These are phyloP conservation scores for Aethionema arabicum DNA, from an alignment of 345 rosid species.

Conservation along the genomic window DNA sequence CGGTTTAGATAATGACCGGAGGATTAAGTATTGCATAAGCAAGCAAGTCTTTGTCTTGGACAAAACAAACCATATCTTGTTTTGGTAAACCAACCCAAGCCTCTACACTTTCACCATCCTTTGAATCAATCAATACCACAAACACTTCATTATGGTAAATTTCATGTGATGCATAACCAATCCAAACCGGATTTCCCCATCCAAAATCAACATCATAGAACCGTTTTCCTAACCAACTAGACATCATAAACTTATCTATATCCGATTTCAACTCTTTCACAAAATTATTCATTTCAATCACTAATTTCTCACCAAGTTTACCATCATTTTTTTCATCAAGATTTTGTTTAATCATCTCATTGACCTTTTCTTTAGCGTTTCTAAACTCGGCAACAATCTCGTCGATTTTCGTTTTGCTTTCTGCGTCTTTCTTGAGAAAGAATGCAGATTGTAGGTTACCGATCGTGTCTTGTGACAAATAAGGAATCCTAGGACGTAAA, in stretches of 20 bases:
- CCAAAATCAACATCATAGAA: conserved; percentile 20
- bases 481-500: background rate
- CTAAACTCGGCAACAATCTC: background rate
- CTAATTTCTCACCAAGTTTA: background rate
- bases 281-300: background rate
- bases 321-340: background rate
- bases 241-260: background rate
- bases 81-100: conserved; percentile 24
- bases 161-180: background rate
- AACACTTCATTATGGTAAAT: background rate
- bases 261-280: background rate
- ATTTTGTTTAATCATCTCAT: background rate
- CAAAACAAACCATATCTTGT: conserved; percentile 2
- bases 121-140: conserved; percentile 24
- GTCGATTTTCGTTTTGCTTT: background rate
- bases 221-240: conserved; percentile 6
- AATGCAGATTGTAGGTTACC: background rate
- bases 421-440: background rate
- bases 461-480: background rate
- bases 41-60: too few species aligned
- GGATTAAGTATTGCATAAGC: too few species aligned
- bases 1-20: too few species aligned
- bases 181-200: conserved; percentile 21
- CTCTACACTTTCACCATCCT: conserved; percentile 16
- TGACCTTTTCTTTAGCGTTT: background rate